Base-by-base conservation (phyloP, 768 basidiomycete species). In the Kwoniella botswanensis region DNA sequence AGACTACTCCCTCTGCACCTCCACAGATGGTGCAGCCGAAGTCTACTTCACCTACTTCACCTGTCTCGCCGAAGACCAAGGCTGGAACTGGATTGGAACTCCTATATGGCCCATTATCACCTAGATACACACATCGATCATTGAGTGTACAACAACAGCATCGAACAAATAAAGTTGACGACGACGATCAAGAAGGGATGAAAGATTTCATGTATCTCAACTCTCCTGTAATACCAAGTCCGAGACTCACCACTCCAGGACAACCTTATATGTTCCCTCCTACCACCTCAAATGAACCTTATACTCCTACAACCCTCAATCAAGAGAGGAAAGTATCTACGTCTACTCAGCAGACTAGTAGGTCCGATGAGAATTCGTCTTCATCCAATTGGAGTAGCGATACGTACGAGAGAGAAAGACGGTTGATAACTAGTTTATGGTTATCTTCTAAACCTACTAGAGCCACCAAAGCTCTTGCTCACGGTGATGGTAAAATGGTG, bases 381-480 rank as follows among this genome's bases (percentile, higher is more conserved):
- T 44, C 53, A 17, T 50, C 62, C 9, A 26, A 54, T 52, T 63
- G 64, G 64, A 56, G 41, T 65, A 22, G 15, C 1, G 46, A 56
- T 35, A 57, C 46, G 21, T 67, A 56, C 13, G 65, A 67, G 35
- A 60, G 21, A 29, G 65, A 60, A 59, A 29, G 65, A 15, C 41
- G 43, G 24, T 42, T 67, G n/a, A 67, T 67, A 29, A 67, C 65
- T 53, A 26, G 42, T 24, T 46, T 67, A 50, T 67, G 65, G 65
- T 26, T 67, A 6, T 58, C 65, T 41, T 56, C 65, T 7, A 58
- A 58, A 46, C 65, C 65, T 50, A 67, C 65, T 44, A 67, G 42
- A 43, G 21, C 17, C 54, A 55, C 35, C 35, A 55, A 22, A 26
- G 43, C 26, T 59, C 57, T 35, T 13, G 12, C 41, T 59, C 41